Base-by-base conservation (phyloP, 805 yeast genomes). In the Cyberlindnera samutprakarnensis region DNA sequence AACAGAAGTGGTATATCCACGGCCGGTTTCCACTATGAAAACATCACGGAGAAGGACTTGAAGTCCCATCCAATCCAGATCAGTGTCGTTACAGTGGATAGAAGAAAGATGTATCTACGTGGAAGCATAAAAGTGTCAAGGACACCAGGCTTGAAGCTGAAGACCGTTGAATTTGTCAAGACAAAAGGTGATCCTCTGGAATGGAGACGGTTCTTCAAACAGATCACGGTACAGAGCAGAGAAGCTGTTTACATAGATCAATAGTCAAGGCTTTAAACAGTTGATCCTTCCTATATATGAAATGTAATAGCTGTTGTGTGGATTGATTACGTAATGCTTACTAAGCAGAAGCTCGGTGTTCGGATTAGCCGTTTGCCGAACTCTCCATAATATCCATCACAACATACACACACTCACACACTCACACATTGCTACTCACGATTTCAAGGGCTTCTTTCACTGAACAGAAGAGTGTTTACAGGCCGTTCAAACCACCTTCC, bases 171-270 rank as follows among this genome's bases (percentile, higher is more conserved):
- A 32, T 77, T 79, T 43, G 53, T 67, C 23, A 73, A 72, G 42
- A 58, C 66, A 4, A 64, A 66, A 22, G 84, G 82, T 0, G 86
- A 79, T 54, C 86, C 87, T 0, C 49, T 79, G 25, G 87, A 79
- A 50, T 79, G 87, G 87, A 64, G 87, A 53, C 56, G 75, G 12
- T 56, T 79, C 14, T 79, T 80, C 56, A 75, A 75, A 46, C 63
- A 64, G 28, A 62, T 75, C 19, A 69, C 78, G 1, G 51, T 71
- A 9, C 47, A 68, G n/a, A 75, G 81, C 42, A 67, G 78, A 47
- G 77, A 72, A 24, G 65, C 71, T 4, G 74, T 75, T 10, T 68
- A 64, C 33, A 54, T 19, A 19, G 21, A 19, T 8, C 21, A 19
- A 8, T 8, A 19, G 21, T 8, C 10, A 19, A 19, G 7, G 21